Conservation (phyloP, 1,284 basidiomycete species). For the Polyporus tsugae region DNA sequence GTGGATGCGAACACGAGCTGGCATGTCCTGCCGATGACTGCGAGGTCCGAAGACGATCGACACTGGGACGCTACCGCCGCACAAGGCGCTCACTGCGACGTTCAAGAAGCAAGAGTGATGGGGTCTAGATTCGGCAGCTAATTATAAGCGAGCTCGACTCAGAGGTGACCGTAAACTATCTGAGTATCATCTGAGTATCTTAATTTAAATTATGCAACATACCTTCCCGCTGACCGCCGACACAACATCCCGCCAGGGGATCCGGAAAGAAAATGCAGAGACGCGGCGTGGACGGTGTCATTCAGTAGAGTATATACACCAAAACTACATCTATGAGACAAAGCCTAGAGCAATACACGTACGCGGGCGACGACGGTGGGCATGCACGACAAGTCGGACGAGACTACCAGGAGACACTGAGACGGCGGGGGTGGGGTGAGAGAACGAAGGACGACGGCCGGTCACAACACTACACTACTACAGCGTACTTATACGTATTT, state of each 20-base stretch:
- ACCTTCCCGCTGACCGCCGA: too few relatives aligned
- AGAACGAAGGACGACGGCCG: neutral
- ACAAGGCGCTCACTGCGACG: too few relatives aligned
- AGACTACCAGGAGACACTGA: constrained; percentile 2
- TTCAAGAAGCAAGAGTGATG: neutral
- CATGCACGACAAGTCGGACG: constrained; percentile 5
- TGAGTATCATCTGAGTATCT: too few relatives aligned
- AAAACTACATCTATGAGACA: constrained; percentile 40
- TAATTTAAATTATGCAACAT: neutral
- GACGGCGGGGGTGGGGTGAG: neutral
- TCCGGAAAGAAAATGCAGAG: neutral
- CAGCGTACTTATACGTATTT: constrained; percentile 9
- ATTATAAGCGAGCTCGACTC: too few relatives aligned
- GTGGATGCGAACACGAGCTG: too few relatives aligned
- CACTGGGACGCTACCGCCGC: too few relatives aligned
- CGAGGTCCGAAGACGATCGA: too few relatives aligned
- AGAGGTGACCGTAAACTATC: too few relatives aligned
- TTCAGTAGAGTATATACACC: constrained; percentile 35
- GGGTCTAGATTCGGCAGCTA: neutral
- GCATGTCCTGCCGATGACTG: too few relatives aligned
- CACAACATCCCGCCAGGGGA: neutral
- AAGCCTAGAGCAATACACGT: constrained; percentile 33
- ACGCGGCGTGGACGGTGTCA: constrained; percentile 7
- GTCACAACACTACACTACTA: constrained; percentile 9
- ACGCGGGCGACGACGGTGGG: constrained; percentile 6